These are phyloP conservation scores for Corylus avellana DNA, from an alignment of 306 rosid species.

Conservation along the genomic window DNA sequence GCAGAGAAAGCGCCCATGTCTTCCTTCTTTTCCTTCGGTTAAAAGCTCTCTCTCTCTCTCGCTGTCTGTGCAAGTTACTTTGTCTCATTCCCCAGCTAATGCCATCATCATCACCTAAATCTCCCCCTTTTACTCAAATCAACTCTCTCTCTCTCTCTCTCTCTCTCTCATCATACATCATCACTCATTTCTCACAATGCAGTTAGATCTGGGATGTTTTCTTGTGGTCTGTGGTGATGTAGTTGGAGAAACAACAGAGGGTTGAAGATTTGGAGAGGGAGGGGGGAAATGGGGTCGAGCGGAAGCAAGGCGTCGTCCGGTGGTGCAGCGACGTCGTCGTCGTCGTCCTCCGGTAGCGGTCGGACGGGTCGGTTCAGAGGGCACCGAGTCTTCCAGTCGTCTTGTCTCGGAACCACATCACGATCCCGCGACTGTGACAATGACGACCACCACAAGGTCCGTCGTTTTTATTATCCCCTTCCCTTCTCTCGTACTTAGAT, in stretches of 20 bases:
- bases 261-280: neutral
- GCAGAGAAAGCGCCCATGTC: slow-evolving; percentile 36
- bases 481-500: neutral
- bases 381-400: slow-evolving; percentile 57
- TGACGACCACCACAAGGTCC: slow-evolving; percentile 59
- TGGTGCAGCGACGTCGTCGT: slow-evolving; percentile 39
- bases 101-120: slow-evolving; percentile 32
- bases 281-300: slow-evolving; percentile 68
- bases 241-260: slow-evolving; percentile 10
- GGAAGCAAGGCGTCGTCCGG: slow-evolving; percentile 64
- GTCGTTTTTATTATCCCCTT: slow-evolving; percentile 8
- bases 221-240: slow-evolving; percentile 11
- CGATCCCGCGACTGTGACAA: slow-evolving; percentile 73
- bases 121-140: slow-evolving; percentile 13
- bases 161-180: slow-evolving; percentile 1
- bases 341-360: slow-evolving; percentile 43
- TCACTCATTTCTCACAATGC: slow-evolving; percentile 18
- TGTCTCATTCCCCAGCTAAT: slow-evolving; percentile 44
- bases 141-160: slow-evolving; percentile 13
- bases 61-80: slow-evolving; percentile 39
- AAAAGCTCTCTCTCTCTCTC: slow-evolving; percentile 16
- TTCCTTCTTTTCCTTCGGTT: slow-evolving; percentile 2
- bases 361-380: slow-evolving; percentile 56
- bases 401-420: slow-evolving; percentile 74
- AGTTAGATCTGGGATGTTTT: slow-evolving; percentile 42